phyloP scores from a whole-genome alignment of 345 rosid species.

The Aquilaria sinensis region DNA sequence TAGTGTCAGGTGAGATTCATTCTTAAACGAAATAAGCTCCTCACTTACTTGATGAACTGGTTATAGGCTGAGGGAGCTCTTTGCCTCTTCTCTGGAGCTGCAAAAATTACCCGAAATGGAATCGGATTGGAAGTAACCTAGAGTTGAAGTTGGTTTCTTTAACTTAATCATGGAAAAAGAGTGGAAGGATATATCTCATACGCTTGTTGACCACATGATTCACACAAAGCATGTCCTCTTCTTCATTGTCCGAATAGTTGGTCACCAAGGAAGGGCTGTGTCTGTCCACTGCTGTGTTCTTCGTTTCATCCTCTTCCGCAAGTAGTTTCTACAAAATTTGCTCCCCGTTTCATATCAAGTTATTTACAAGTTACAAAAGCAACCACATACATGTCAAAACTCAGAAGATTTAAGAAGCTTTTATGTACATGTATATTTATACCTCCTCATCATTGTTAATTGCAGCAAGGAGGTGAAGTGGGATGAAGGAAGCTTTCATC shows the following conservation, averaged over 20 bases:
- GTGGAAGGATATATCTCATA: constrained; percentile 19
- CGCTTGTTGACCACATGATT: constrained; percentile 83
- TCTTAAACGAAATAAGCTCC: no score
- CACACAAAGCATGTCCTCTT: constrained; percentile 41
- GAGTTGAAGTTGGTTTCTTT: neutral
- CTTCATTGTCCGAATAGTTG: constrained; percentile 58
- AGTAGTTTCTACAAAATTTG: constrained; percentile 1
- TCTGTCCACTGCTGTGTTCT: constrained; percentile 21
- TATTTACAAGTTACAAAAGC: neutral
- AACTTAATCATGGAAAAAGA: neutral
- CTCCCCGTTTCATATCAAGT: neutral
- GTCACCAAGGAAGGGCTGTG: constrained; percentile 38
- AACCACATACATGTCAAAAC: neutral
- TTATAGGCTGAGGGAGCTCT: constrained; percentile 98
- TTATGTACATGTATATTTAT: neutral
- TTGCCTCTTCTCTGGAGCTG: constrained; percentile 98
- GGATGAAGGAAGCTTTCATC: constrained; percentile 81
- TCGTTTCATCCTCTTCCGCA: constrained; percentile 26
- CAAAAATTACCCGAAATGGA: neutral
- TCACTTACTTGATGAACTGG: constrained; percentile 82
- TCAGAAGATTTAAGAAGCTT: neutral
- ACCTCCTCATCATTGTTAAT: constrained; percentile 48
- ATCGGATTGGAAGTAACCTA: neutral
- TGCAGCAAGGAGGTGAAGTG: constrained; percentile 73
- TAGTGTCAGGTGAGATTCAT: no score